Evolutionary conservation across 2,329 filamentous ascomycete species (phyloP), one percentile per base, ranked within the genome.

Genomic region (Pseudogymnoascus sp.): DNA sequence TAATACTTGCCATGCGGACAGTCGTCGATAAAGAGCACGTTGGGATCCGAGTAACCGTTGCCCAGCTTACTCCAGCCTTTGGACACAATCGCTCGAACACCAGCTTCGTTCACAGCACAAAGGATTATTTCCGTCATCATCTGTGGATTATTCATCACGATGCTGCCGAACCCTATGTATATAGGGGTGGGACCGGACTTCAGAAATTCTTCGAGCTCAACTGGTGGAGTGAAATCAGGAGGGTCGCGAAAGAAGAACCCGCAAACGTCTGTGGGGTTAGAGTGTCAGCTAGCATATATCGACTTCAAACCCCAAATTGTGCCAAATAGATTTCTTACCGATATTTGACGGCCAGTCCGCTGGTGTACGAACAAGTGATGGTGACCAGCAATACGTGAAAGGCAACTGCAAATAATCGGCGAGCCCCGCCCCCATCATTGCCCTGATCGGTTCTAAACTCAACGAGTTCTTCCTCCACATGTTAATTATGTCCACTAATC

Each of bases 401-500:
- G 63, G 63, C 16, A 64, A 18, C 11, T 34, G 36, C 40, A 64
- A 28, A 44, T 46, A 14, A 31, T 64, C 60, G 18, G 60, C 63
- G 10, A 64, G 38, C n/a, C 28, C 21, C 10, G 60, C 42, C 21
- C 63, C 63, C 23, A 37, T 61, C 18, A 38, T 64, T 14, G 37
- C 23, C 16, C 60, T 44, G 7, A 64, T 37, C 21, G 63, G 61
- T 23, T 62, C 63, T 16, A 64, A 31, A 18, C 60, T 37, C 5
- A 64, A 28, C 28, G 61, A 37, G 23, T n/a, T 10, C 18, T 56
- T 64, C 59, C 60, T 37, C 63, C 60, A 64, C 14, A 42, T 18
- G 56, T 64, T 64, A 73, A 96, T 92, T 11, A 96, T 79, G 73
- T 96, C 92, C 18, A 91, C 91, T 2, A 96, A 21, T 14, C 63